Evolutionary conservation across 352 stramenopile genomes (phyloP), one percentile per base, ranked within the genome.

Genomic region (Phytophthora podocarpi): DNA sequence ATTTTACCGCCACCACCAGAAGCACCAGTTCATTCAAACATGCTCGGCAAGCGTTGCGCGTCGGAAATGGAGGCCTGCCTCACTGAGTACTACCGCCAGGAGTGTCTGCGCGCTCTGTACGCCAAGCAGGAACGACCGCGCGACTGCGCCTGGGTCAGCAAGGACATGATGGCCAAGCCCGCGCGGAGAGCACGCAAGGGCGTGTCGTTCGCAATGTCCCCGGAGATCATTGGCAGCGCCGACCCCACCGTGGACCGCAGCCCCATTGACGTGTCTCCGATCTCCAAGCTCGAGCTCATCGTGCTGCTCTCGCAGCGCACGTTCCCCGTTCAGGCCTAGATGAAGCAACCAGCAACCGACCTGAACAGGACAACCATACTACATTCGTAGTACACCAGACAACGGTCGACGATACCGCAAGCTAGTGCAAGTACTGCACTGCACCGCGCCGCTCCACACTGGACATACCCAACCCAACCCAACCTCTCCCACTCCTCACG

Each of bases 11-110:
- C 36, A 54, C 8, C 52, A 62, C 27, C 62, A 54, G 18, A 58
- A 68, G 39, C 20, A n/a, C 59, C 35, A n/a, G n/a, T n/a, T n/a
- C n/a, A 47, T 35, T 7, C 31, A 62, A 59, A 51, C 12, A 83
- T 89, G 75, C 61, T 91, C 23, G 79, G 81, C 76, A 93, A 93
- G 68, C 81, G 84, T 68, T 80, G 67, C 73, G 75, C 77, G 37
- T 75, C 73, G 32, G 72, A 93, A 55, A 87, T 87, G 66, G 83
- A 92, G 70, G 77, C 78, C 36, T 80, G 74, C 67, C 63, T 93
- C 48, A 93, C 84, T 28, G 84, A 93, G 70, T 93, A 86, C 72
- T 93, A 93, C 70, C 81, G 84, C 55, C 81, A 89, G 49, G 84
- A 91, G 62, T 93, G 84, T 45, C 76, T 93, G 40, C 81, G 81